phyloP scores from a whole-genome alignment of 345 rosid species.

The Corymbia maculata region DNA sequence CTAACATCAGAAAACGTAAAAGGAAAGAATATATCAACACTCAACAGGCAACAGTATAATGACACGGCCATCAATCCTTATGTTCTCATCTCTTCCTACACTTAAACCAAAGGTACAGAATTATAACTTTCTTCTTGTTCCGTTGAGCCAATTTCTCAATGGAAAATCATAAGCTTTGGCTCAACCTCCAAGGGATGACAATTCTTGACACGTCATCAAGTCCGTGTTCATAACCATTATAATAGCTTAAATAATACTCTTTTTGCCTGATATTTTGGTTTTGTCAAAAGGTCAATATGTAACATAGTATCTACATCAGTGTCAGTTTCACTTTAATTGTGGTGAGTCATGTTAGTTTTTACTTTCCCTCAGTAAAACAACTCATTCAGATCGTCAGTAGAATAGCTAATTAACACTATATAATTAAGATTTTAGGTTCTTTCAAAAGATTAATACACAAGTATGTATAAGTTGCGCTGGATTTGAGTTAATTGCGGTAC shows the following conservation, averaged over 20 bases:
- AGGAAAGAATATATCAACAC: neutral
- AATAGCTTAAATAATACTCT: neutral
- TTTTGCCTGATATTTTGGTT: neutral
- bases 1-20: neutral
- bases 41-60: neutral
- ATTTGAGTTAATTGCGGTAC: neutral
- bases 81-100: neutral
- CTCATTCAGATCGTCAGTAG: neutral
- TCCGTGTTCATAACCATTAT: neutral
- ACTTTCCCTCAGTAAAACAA: neutral
- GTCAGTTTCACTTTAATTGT: neutral
- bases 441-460: neutral
- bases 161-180: neutral
- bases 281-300: neutral
- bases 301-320: neutral
- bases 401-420: neutral
- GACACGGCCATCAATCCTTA: neutral
- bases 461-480: neutral
- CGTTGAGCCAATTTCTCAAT: neutral
- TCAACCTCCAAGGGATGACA: neutral
- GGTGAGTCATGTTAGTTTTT: neutral
- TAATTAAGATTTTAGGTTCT: neutral
- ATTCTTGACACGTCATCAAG: neutral
- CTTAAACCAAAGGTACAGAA: neutral
- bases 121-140: neutral